Base-by-base conservation (phyloP, 768 basidiomycete species). In the Amanita thiersii region DNA sequence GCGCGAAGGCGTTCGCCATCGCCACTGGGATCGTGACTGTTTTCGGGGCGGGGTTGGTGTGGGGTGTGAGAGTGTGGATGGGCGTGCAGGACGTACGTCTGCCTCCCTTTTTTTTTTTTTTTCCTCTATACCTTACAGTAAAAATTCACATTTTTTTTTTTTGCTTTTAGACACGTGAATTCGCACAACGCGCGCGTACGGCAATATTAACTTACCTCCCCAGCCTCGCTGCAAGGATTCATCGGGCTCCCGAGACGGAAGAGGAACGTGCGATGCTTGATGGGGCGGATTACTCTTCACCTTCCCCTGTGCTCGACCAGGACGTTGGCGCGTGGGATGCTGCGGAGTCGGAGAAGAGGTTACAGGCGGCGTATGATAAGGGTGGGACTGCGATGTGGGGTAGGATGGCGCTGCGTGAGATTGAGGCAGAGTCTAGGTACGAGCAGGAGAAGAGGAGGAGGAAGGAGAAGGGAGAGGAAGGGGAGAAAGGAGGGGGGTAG, bases 1-100 rank as follows among this genome's bases (percentile, higher is more conserved):
- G 73, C 1, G 61, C 72, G 3, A 81, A 81, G 49, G 84, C 83
- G 0, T 77, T 87, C 29, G 63, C 69, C 2, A 68, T 84, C 30
- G 81, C 84, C 3, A 86, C 84, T 0, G 52, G 70, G 7, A 51
- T 81, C 24, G 82, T 85, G 18, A 50, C 68, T 0, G 56, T 67
- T 2, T 63, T 71, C 18, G 80, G 72, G 0, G 55, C 64, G 4
- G 60, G 55, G 0, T 56, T 73, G 3, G 59, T 75, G 2, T 68
- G 63, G 50, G 69, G 70, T 1, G 65, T 83, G 20, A 72, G 77
- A 56, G 55, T 60, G 9, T 61, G 63, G 33, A 56, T 83, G 39
- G 77, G 73, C 23, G 73, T 82, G 1, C 53, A 68, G 49, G 64
- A 77, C 50, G 83, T 84, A 46, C 44, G 76, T 65, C 10, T 32